phyloP scores from a whole-genome alignment of 139 green algal species.

The Tetradesmus lagerheimii region DNA sequence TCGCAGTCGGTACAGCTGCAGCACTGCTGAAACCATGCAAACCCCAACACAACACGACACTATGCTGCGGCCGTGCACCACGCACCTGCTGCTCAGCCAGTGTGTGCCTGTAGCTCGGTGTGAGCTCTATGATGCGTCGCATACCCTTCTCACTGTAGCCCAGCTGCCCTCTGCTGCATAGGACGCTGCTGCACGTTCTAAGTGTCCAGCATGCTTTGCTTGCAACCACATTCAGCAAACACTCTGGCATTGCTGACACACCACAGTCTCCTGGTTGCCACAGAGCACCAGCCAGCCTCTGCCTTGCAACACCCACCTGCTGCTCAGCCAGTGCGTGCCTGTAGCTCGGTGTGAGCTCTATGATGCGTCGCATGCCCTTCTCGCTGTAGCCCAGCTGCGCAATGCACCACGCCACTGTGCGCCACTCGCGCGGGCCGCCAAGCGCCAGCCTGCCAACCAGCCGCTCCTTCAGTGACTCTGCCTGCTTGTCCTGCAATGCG shows the following conservation, averaged over 20 bases:
- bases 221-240: too few relatives aligned
- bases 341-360: constrained; percentile 84
- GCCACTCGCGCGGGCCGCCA: constrained; percentile 67
- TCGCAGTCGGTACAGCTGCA: too few relatives aligned
- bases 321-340: constrained; percentile 80
- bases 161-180: too few relatives aligned
- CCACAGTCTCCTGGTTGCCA: too few relatives aligned
- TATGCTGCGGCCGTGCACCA: constrained; percentile 18
- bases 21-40: too few relatives aligned
- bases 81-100: constrained; percentile 79
- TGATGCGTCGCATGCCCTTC: constrained; percentile 79
- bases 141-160: constrained; percentile 85
- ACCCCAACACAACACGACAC: too few relatives aligned
- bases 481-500: constrained; percentile 58
- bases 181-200: too few relatives aligned
- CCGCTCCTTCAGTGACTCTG: constrained; percentile 49
- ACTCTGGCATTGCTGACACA: too few relatives aligned
- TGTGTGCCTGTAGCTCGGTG: constrained; percentile 82
- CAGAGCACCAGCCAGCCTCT: too few relatives aligned
- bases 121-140: constrained; percentile 78
- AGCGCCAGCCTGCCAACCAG: constrained; percentile 31
- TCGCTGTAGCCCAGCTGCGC: constrained; percentile 84
- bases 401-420: constrained; percentile 91
- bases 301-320: constrained; percentile 59
- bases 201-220: too few relatives aligned